Base-by-base conservation (phyloP, 306 rosid genomes). In the Trichosanthes truncata region DNA sequence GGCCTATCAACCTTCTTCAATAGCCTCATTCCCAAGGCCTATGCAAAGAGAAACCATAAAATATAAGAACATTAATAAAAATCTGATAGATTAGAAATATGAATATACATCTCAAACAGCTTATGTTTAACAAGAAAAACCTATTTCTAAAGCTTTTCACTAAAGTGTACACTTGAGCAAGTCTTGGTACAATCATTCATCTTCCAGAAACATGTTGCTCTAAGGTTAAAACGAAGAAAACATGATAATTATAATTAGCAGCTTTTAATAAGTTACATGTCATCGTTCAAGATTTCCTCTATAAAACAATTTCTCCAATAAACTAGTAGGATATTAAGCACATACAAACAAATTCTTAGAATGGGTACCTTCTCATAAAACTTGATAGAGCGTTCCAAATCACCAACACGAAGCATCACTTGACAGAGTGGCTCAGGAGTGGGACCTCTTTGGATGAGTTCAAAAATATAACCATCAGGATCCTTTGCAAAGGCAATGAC, bases 361-460 rank as follows among this genome's bases (percentile, higher is more conserved):
- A 71, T 45, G 46, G 36, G 36, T 87, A 95, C 99, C 99, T 87
- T 91, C 40, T 95, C 99, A 72, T 95, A 95, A 80, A 95, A 95
- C 91, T 89, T 93, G 81, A 95, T 85, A 20, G 97, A 81, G 65
- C 93, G 92, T 61, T 95, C 99, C 33, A 93, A 84, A 81, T 95
- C 97, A 26, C 97, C 97, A 84, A 95, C 97, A 51, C 99, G 97
- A 31, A 93, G 99, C 99, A 95, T 95, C 11, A 95, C 90, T 90
- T 95, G 99, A 81, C 97, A 90, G 56, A 95, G 79, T 51, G 99
- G 97, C 83, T 95, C 97, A 0, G 93, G 96, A 41, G 96, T 90
- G 56, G 92, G 79, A 49, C 84, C 84, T 81, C 99, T 86, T 88
- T 95, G 92, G 81, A 95, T 89, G 61, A 95, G 84, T 86, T 91